Evolutionary conservation across 139 green algal genomes (phyloP).

Genomic region (Coelastrella sp.): DNA sequence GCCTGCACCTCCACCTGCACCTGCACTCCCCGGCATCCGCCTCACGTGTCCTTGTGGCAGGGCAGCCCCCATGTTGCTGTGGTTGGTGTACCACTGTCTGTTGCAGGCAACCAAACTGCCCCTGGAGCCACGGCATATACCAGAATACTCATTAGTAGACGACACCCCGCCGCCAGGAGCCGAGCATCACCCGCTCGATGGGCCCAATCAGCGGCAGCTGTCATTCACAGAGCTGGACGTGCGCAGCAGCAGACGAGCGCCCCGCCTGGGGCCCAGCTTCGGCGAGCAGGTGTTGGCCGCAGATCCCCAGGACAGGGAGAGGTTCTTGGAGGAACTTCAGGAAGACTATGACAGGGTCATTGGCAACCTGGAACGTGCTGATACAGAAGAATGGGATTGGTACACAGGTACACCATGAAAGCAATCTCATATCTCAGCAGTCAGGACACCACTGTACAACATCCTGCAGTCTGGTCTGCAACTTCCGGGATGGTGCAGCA

Average conservation of each 20-base stretch:
- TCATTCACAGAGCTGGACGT: conserved; percentile 22
- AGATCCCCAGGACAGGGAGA: conserved; percentile 15
- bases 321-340: conserved; percentile 9
- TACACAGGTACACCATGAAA: background rate
- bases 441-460: background rate
- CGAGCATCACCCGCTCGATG: conserved; percentile 25
- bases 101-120: conserved; percentile 34
- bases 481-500: too few species aligned
- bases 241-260: conserved; percentile 40
- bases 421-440: too few species aligned
- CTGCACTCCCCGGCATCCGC: too few species aligned
- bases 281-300: conserved; percentile 22
- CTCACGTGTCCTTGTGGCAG: background rate
- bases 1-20: too few species aligned
- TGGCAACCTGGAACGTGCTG: conserved; percentile 9
- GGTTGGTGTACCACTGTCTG: background rate
- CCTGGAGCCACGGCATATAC: conserved; percentile 50
- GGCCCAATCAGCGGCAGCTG: conserved; percentile 1
- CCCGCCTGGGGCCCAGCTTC: conserved; percentile 43
- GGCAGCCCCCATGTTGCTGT: background rate
- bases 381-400: conserved; percentile 16
- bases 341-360: conserved; percentile 2
- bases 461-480: background rate
- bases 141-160: background rate
- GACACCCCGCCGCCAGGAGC: background rate